A percentile compares a stretch with the other conserved stretches of the same genome.
These are phyloP conservation scores for Gymnopilus junonius DNA, from an alignment of 768 basidiomycete genomes.

Conservation along the genomic window DNA sequence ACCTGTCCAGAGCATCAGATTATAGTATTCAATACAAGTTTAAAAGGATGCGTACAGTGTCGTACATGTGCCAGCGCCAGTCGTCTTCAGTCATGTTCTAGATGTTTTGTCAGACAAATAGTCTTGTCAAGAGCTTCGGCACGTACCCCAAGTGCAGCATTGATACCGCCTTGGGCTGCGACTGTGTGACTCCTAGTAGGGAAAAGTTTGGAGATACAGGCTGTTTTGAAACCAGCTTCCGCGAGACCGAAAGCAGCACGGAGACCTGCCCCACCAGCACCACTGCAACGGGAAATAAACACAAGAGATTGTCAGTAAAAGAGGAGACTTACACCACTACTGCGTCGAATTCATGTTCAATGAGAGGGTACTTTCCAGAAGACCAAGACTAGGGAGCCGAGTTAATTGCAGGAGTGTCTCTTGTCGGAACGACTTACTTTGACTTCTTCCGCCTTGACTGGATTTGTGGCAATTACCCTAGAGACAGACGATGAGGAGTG, in stretches of 20 bases:
- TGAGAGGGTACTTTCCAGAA: slow-evolving; percentile 91
- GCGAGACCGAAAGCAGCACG: slow-evolving; percentile 98
- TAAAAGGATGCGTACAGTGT: slow-evolving; percentile 63
- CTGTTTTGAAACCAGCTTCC: slow-evolving; percentile 97
- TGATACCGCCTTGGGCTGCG: slow-evolving; percentile 99
- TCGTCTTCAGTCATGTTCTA: slow-evolving; percentile 99
- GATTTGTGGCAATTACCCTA: slow-evolving; percentile 71
- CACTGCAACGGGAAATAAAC: slow-evolving; percentile 50
- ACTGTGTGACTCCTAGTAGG: slow-evolving; percentile 99
- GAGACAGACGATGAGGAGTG: slow-evolving; percentile 62
- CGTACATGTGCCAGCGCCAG: slow-evolving; percentile 99
- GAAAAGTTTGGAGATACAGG: slow-evolving; percentile 99
- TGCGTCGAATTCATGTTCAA: slow-evolving; percentile 99
- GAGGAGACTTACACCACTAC: slow-evolving; percentile 91
- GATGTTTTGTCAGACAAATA: slow-evolving; percentile 7
- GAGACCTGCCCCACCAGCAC: slow-evolving; percentile 97
- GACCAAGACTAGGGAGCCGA: slow-evolving; percentile 63
- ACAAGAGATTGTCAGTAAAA: slow-evolving; percentile 1
- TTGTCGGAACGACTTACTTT: slow-evolving; percentile 49
- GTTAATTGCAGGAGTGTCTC: slow-evolving; percentile 13
- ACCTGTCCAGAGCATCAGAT: slow-evolving; percentile 57
- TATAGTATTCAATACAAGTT: slow-evolving; percentile 2
- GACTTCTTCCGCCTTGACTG: slow-evolving; percentile 82
- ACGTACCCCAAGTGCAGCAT: slow-evolving; percentile 92
- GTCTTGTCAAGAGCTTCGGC: slow-evolving; percentile 1